Evolutionary conservation across 768 basidiomycete species (phyloP), one percentile per base, ranked within the genome.

Genomic region (Mycena rebaudengoi): DNA sequence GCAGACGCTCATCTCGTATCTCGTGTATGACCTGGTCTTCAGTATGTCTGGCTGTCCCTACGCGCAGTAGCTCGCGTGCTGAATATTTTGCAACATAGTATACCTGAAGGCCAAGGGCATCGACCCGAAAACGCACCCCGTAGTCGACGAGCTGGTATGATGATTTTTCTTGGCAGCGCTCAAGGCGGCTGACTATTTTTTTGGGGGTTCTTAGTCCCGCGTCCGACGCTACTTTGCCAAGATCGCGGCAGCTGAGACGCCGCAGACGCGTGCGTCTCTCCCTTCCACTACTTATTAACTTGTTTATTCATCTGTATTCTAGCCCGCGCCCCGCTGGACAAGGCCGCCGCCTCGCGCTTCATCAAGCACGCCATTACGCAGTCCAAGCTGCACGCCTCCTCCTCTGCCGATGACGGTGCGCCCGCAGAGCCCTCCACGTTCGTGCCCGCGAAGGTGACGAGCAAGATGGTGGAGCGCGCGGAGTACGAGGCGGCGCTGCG

Each of bases 11-110:
- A 71, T 95, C 41, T 91, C 92, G n/a, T 95, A 95, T 75, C 81
- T 93, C 29, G 83, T 91, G 4, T 93, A 95, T 71, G 93, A 95
- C 74, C 83, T 96, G 11, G 79, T 94, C n/a, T 94, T 94, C 77
- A 89, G 94, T 94, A 65, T 66, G 89, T 80, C 5, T 35, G 45
- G 18, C 14, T 28, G 29, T 16, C 29, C 64, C 13, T 32, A 28
- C 12, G 29, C 55, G 65, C 16, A 3, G 23, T 14, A 16, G 32
- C 7, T 23, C 10, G 66, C 40, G 7, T 28, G 18, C 3, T 35
- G 20, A 23, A 25, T n/a, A 25, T 5, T 30, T 13, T 1, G 26
- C n/a, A 25, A 14, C 33, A 2, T 52, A 95, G 94, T 94, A 40
- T 95, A 95, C 74, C 82, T 96, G 40, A 94, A 91, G 77, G 83